Conservation (phyloP, 2,329 filamentous ascomycete genomes). For the Colletotrichum godetiae region DNA sequence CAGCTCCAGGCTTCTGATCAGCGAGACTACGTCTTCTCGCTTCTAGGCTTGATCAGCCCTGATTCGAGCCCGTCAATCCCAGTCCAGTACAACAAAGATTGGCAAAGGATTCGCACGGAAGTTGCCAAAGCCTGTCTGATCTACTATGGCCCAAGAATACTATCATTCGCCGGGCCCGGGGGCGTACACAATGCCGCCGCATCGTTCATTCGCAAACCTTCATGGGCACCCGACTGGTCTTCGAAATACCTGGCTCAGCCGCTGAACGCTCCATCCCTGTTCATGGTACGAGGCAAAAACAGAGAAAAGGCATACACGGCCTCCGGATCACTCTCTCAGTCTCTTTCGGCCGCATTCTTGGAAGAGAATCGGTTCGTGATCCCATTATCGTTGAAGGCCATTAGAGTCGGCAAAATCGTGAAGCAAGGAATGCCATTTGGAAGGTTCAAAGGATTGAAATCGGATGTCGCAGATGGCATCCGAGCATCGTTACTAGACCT, state of each 20-base stretch:
- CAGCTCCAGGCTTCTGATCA: slow-evolving; percentile 13
- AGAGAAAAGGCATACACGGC: neutral
- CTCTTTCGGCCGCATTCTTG: neutral
- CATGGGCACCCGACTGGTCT: slow-evolving; percentile 12
- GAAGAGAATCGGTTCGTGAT: too few relatives aligned
- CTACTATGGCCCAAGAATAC: neutral
- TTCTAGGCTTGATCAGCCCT: neutral
- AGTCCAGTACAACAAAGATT: slow-evolving; percentile 8
- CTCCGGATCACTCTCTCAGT: neutral
- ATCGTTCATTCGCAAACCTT: neutral
- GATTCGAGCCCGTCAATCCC: neutral
- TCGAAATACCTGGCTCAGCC: neutral
- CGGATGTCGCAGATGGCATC: neutral
- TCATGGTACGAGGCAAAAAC: neutral
- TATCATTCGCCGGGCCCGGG: neutral
- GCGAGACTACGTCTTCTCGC: slow-evolving; percentile 13
- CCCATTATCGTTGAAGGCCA: neutral
- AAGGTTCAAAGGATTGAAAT: neutral
- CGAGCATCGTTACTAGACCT: neutral
- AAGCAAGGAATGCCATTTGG: neutral
- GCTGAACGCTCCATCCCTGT: neutral
- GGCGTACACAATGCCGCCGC: neutral
- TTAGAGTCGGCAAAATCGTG: neutral
- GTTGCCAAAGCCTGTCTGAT: slow-evolving; percentile 6
- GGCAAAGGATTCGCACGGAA: neutral